Evolutionary conservation across 805 yeast genomes (phyloP), one percentile per base, ranked within the genome.

Genomic region (Ogataea nonfermentans): DNA sequence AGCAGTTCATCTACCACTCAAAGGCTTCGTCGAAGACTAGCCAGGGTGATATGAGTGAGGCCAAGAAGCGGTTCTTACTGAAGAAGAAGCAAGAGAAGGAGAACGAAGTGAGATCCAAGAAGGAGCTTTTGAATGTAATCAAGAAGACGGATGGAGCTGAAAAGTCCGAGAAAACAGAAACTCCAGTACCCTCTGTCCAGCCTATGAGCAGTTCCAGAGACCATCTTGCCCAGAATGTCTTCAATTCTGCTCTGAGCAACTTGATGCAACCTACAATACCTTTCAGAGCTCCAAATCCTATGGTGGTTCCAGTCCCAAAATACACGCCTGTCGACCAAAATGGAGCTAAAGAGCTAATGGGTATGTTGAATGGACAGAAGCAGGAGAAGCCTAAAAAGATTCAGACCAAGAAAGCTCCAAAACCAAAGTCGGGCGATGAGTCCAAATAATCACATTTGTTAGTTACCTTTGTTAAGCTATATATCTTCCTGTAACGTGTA

Each of bases 1-100:
- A 75, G 46, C 96, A 91, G 59, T 76, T 86, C 52, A 78, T 85
- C 27, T 85, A 74, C 59, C 90, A 84, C 52, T 77, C 89, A 3
- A 76, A 76, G 52, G 83, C 85, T 9, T 78, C 89, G 2, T 62
- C 65, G 46, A 55, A 51, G 30, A 62, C 61, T 44, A 54, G 65
- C 5, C 49, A 65, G 43, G 50, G 48, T 17, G 48, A 44, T 6
- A 29, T 48, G 23, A 35, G 48, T 7, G 51, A 39, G 22, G 48
- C 43, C 19, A 48, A 49, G 41, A 49, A 52, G 34, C 50, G 44
- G 44, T 42, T 32, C 26, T 29, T 43, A 35, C 29, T 25, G 40
- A 52, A 48, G 50, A 48, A 43, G 41, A 54, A 48, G 43, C 55
- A 37, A 42, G 61, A 52, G 53, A 53, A 44, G 57, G 55, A 35